Base-by-base conservation (phyloP, 2,329 filamentous ascomycete genomes). In the Cyphellophora europaea region DNA sequence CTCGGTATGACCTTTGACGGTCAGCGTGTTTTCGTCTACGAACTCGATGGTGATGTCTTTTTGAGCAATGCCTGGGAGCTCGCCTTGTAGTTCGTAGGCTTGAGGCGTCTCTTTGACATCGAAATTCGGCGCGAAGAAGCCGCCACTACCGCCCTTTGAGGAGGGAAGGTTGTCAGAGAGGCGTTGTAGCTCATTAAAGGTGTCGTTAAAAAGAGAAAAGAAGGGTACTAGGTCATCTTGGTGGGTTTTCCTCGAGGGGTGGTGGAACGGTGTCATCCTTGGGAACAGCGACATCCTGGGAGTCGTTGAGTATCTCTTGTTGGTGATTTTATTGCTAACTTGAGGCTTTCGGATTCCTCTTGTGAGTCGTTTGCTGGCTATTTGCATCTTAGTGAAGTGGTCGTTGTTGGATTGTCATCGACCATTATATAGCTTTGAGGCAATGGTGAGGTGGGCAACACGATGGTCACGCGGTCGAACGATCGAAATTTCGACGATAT, bases 41-140 rank as follows among this genome's bases (percentile, higher is more conserved):
- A 68, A 69, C 36, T 67, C 61, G 32, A 69, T 61, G 27, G 61
- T 52, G 32, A 69, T 49, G 36, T 66, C 54, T 40, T 66, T 59
- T 45, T 65, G 59, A 14, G 53, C 51, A 36, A 68, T 54, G 8
- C 66, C 66, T 1, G 66, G 65, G 1, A 69, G 50, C 35, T 70
- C 66, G n/a, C 65, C 65, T 32, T 69, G 61, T 10, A 70, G 57
- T 42, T 61, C 48, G 49, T 67, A 70, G 28, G 55, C 52, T 5
- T 63, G 53, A 2, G 56, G 52, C 18, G 49, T 55, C 48, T 69
- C 66, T 37, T 59, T 58, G 32, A 69, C 56, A 45, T 70, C 66
- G 41, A 69, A 69, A 30, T 54, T 54, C 23, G 65, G 66, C 5
- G 55, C 49, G 48, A 66, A 63, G 5, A 50, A 47, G n/a, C n/a